Evolutionary conservation across 805 yeast species (phyloP).

Genomic region (Barnettozyma wickerhamii): DNA sequence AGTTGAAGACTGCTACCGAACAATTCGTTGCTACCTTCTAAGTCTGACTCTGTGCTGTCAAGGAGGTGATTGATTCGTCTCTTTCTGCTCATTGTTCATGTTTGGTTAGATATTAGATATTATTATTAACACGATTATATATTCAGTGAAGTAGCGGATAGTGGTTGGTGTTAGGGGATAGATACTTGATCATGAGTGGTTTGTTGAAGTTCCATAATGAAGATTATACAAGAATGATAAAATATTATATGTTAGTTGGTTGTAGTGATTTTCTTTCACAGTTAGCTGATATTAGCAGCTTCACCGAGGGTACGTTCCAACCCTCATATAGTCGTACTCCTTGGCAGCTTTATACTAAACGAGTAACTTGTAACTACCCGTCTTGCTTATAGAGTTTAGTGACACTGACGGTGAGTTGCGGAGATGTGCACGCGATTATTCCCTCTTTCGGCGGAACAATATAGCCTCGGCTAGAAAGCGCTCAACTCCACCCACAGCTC

Average conservation of each 20-base stretch:
- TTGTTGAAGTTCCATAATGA: too few species aligned
- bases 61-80: not conserved
- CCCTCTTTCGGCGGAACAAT: not conserved
- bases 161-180: conserved; percentile 22
- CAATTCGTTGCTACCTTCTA: conserved; percentile 88
- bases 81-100: not conserved
- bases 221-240: conserved; percentile 9
- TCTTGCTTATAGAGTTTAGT: too few species aligned
- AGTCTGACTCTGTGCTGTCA: conserved; percentile 20
- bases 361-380: too few species aligned
- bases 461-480: not conserved
- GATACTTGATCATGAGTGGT: conserved; percentile 7
- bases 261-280: too few species aligned
- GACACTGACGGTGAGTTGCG: too few species aligned
- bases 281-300: too few species aligned
- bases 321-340: too few species aligned
- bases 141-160: not conserved
- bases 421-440: not conserved
- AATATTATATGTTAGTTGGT: conserved; percentile 13
- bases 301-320: too few species aligned
- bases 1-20: conserved; percentile 89
- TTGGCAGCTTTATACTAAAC: too few species aligned
- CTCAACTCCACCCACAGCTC: not conserved
- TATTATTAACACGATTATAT: not conserved
- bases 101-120: conserved; percentile 5